phyloP scores from a whole-genome alignment of 2,329 filamentous ascomycete species.

The Alternaria incomplexa region DNA sequence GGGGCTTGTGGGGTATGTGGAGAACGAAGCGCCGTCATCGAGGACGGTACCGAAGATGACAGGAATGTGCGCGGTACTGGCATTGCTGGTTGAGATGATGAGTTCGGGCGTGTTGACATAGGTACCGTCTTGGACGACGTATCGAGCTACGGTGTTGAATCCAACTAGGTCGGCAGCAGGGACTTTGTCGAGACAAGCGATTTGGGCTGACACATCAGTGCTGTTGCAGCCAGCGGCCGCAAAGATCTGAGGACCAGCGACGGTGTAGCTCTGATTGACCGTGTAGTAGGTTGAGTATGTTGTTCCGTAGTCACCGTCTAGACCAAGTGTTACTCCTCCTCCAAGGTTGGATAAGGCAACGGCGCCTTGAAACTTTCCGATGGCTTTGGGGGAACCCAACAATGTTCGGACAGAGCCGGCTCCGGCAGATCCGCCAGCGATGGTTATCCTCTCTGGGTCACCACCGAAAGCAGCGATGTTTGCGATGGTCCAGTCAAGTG shows the following conservation, averaged over 20 bases:
- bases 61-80: conserved; percentile 56
- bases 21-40: conserved; percentile 64
- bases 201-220: conserved; percentile 53
- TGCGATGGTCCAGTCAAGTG: conserved; percentile 55
- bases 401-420: conserved; percentile 64
- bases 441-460: conserved; percentile 54
- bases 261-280: conserved; percentile 58
- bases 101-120: conserved; percentile 61
- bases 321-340: conserved; percentile 62
- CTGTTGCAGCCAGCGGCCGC: conserved; percentile 59
- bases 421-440: conserved; percentile 58
- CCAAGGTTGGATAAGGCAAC: conserved; percentile 61
- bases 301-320: conserved; percentile 62
- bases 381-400: conserved; percentile 57
- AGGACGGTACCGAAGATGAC: conserved; percentile 63
- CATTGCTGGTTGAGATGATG: conserved; percentile 51
- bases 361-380: conserved; percentile 56
- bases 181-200: conserved; percentile 60
- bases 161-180: conserved; percentile 52
- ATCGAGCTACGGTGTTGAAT: conserved; percentile 55
- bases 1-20: conserved; percentile 54
- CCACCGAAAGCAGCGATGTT: conserved; percentile 58
- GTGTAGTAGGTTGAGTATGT: conserved; percentile 66
- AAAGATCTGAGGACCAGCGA: conserved; percentile 60
- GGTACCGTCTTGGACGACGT: conserved; percentile 64